phyloP scores from a whole-genome alignment of 2,329 filamentous ascomycete species.

The Lecanicillium sp. region DNA sequence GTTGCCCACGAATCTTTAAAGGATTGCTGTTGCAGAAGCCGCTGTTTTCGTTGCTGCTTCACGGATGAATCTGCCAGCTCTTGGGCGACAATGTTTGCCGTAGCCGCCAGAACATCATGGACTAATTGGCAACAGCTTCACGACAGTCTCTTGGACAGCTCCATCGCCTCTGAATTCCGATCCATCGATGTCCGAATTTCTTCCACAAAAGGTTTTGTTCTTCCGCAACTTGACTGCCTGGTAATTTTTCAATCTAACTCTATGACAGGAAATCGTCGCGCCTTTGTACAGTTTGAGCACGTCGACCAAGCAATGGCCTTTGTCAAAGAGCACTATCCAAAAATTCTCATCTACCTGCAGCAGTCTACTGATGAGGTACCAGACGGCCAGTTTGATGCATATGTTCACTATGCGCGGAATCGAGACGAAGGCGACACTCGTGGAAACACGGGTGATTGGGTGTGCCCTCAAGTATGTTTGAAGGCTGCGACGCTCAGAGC shows the following conservation, averaged over 20 bases:
- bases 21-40: conserved; percentile 5
- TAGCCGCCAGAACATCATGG: background rate
- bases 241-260: conserved; percentile 10
- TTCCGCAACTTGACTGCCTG: background rate
- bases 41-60: too few relatives aligned
- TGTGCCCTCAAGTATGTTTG: conserved; percentile 23
- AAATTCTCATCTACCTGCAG: conserved; percentile 26
- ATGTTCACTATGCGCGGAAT: conserved; percentile 33
- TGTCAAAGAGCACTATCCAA: conserved; percentile 34
- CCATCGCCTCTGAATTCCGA: conserved; percentile 26
- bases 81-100: background rate
- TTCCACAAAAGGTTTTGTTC: conserved; percentile 22
- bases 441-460: conserved; percentile 21
- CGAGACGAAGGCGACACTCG: conserved; percentile 26
- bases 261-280: conserved; percentile 28
- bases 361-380: conserved; percentile 29
- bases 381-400: conserved; percentile 28
- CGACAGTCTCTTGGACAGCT: conserved; percentile 24
- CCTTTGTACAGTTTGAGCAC: conserved; percentile 34
- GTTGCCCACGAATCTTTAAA: conserved; percentile 19
- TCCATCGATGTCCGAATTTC: conserved; percentile 31
- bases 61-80: too few relatives aligned
- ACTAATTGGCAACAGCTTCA: conserved; percentile 22
- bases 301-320: conserved; percentile 32
- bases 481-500: conserved; percentile 7